Conservation (phyloP, 768 basidiomycete species). For the Mycena galopus region DNA sequence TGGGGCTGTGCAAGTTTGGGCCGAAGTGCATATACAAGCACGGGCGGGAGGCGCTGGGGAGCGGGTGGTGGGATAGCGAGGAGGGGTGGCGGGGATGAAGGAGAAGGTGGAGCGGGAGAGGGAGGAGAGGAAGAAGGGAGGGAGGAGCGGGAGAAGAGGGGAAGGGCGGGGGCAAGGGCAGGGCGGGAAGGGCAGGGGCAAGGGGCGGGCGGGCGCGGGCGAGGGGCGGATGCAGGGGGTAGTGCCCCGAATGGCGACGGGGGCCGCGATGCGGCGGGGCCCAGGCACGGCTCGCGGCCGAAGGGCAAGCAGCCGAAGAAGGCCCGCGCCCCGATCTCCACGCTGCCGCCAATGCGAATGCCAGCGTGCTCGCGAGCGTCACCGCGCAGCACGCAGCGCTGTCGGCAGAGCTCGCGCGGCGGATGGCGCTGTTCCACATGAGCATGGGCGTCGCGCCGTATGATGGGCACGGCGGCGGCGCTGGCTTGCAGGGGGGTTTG, state of each 20-base stretch:
- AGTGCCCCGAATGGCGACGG: neutral
- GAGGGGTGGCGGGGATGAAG: conserved; percentile 13
- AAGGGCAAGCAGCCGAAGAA: neutral
- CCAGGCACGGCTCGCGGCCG: neutral
- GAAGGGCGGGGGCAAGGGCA: neutral
- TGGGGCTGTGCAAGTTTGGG: conserved; percentile 51
- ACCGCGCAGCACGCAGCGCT: conserved; percentile 1
- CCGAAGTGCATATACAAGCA: conserved; percentile 53
- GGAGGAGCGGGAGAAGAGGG: conserved; percentile 19
- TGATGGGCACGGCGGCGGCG: neutral
- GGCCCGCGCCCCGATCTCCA: neutral
- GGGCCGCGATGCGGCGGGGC: neutral
- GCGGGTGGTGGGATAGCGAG: conserved; percentile 27
- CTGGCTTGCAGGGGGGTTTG: neutral
- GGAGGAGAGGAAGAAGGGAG: conserved; percentile 21
- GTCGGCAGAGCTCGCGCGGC: neutral
- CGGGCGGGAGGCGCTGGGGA: conserved; percentile 29
- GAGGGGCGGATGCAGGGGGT: neutral
- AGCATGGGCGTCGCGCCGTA: neutral
- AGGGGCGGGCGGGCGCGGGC: conserved; percentile 18
- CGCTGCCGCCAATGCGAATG: neutral
- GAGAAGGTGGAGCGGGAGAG: conserved; percentile 10
- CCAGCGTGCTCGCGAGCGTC: neutral
- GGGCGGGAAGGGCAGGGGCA: conserved; percentile 9
- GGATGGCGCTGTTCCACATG: conserved; percentile 4